Percentiles rank a stretch among this genome's conserved stretches.
These are phyloP conservation scores for Heritiera fomes DNA, from an alignment of 345 rosid species.

Conservation along the genomic window DNA sequence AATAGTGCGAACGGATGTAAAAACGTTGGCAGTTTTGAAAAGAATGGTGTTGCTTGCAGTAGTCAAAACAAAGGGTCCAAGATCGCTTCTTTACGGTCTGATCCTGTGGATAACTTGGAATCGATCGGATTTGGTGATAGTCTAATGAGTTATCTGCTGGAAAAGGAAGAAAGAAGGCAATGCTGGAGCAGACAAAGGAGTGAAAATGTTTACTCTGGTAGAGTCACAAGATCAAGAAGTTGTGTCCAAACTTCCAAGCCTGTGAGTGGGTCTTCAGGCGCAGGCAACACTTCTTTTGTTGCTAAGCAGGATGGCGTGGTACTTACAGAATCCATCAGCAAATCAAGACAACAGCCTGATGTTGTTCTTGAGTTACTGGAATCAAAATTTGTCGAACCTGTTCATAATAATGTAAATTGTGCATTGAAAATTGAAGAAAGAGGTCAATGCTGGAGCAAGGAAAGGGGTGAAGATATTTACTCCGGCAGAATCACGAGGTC, in stretches of 20 bases:
- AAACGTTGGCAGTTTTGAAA: constrained; percentile 32
- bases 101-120: constrained; percentile 33
- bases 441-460: constrained; percentile 27
- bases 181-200: constrained; percentile 32
- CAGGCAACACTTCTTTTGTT: constrained; percentile 25
- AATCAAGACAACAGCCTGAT: constrained; percentile 20
- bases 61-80: constrained; percentile 29
- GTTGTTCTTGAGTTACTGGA: constrained; percentile 16
- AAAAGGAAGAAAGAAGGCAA: constrained; percentile 34
- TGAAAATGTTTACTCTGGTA: constrained; percentile 30
- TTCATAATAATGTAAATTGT: constrained; percentile 13
- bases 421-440: constrained; percentile 18
- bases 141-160: constrained; percentile 27
- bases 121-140: constrained; percentile 33
- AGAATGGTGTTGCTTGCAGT: constrained; percentile 28
- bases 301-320: constrained; percentile 22
- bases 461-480: constrained; percentile 27
- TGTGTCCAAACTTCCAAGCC: constrained; percentile 23
- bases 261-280: constrained; percentile 27
- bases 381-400: neutral
- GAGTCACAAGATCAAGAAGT: constrained; percentile 39
- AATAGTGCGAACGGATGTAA: constrained; percentile 56
- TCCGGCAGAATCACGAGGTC: constrained; percentile 29
- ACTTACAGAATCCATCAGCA: constrained; percentile 11
- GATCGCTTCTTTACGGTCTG: constrained; percentile 44